Evolutionary conservation across 805 yeast genomes (phyloP), one percentile per base, ranked within the genome.

Genomic region (Saturnispora mendoncae): DNA sequence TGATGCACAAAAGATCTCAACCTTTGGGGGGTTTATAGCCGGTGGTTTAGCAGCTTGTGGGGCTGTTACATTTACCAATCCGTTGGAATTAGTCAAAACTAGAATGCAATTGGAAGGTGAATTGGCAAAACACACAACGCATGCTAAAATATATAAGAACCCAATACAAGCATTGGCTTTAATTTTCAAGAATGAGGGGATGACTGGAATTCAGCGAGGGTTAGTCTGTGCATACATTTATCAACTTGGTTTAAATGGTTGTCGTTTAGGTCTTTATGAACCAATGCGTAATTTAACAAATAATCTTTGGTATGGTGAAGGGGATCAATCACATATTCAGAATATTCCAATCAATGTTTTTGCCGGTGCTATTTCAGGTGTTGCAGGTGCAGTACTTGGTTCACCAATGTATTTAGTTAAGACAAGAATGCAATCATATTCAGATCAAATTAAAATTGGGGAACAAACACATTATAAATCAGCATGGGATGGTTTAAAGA

Each of bases 81-180:
- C 98, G 5, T 81, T 92, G 48, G 98, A 92, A 62, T 68, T 92
- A 47, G 86, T 90, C 51, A 92, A 92, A 65, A 92, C 95, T 7
- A 69, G 97, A 65, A 84, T 90, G 94, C 98, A 92, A 61, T 68
- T 92, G 36, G 97, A 92, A 62, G 98, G 98, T 46, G 97, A 92
- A 63, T 68, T 90, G 39, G 66, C 75, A 10, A 69, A 80, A 12
- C 59, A 68, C 25, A 68, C 65, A 4, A 65, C 71, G 31, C 71
- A 69, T 19, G 69, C 79, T 0, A 67, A 56, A 42, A 51, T 72
- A 18, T 92, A 90, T 62, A 81, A 72, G 51, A 90, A 92, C 53
- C 88, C 95, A 9, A 51, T 84, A 27, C 97, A 92, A 63, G 95
- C 95, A 1, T 65, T 88, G 49, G 71, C 59, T 0, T 72, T 79